These are phyloP conservation scores for Rhizopogon salebrosus DNA, from an alignment of 768 basidiomycete species.

Conservation along the genomic window DNA sequence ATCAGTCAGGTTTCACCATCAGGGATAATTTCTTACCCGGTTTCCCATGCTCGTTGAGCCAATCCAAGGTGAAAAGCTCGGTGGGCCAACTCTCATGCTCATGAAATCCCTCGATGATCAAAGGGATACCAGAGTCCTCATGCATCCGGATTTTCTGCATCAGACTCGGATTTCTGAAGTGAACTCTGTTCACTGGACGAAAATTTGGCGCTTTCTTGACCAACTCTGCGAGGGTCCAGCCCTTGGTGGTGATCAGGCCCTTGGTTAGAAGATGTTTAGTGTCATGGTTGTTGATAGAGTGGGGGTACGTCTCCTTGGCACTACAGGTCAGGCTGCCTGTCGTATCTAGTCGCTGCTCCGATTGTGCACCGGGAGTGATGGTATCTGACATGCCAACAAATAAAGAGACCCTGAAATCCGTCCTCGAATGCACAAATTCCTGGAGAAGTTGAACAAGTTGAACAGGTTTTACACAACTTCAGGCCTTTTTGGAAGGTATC, in stretches of 20 bases:
- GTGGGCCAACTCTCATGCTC: constrained; percentile 49
- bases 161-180: constrained; percentile 23
- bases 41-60: constrained; percentile 37
- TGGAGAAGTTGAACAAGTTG: too few species aligned
- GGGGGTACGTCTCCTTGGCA: not conserved
- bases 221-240: constrained; percentile 47
- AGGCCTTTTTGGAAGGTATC: not conserved
- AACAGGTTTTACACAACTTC: too few species aligned
- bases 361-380: not conserved
- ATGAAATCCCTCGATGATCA: constrained; percentile 63
- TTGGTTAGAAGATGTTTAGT: constrained; percentile 3
- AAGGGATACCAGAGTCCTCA: constrained; percentile 49
- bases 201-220: constrained; percentile 38
- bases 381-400: not conserved
- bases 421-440: too few species aligned
- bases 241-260: constrained; percentile 33
- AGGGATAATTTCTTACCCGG: constrained; percentile 13
- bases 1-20: constrained; percentile 5
- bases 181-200: constrained; percentile 32
- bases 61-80: constrained; percentile 50
- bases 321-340: not conserved
- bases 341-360: too few species aligned
- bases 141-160: constrained; percentile 34
- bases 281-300: constrained; percentile 1
- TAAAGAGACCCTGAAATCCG: too few species aligned